A percentile compares a stretch with the other conserved stretches of the same genome.
Conservation (phyloP, 257 asterid genomes). For the Cruciata laevipes region DNA sequence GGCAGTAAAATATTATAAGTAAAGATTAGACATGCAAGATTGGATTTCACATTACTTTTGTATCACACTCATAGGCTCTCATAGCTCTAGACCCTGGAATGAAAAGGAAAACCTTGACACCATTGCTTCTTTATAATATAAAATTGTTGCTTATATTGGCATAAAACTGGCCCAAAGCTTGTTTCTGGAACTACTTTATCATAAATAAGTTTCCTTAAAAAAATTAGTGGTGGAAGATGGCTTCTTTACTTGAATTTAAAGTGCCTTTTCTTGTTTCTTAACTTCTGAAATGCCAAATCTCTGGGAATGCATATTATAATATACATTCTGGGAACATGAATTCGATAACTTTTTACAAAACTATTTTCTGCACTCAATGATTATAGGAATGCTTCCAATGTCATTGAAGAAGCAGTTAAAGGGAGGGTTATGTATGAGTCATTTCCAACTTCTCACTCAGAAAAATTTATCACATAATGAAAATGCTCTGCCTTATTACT, state of each 20-base stretch:
- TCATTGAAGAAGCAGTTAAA: neutral
- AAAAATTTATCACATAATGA: no score
- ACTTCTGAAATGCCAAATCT: neutral
- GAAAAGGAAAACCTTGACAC: slow-evolving; percentile 7
- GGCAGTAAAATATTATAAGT: neutral
- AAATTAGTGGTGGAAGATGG: slow-evolving; percentile 5
- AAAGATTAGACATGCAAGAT: neutral
- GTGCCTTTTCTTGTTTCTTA: neutral
- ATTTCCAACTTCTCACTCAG: neutral
- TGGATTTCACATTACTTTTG: neutral
- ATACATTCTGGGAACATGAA: neutral
- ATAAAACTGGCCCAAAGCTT: neutral
- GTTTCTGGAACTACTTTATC: neutral
- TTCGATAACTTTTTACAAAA: neutral
- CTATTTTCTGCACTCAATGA: neutral
- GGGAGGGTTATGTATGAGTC: neutral
- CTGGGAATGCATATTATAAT: neutral
- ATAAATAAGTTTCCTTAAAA: neutral
- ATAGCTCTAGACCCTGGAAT: neutral
- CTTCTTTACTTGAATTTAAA: neutral
- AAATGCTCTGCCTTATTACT: neutral
- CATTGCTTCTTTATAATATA: neutral
- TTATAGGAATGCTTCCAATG: no score
- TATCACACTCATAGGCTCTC: no score
- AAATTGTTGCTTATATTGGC: neutral